These are phyloP conservation scores for Phytopythium mirpurense DNA, from an alignment of 352 stramenopile genomes.

Conservation along the genomic window DNA sequence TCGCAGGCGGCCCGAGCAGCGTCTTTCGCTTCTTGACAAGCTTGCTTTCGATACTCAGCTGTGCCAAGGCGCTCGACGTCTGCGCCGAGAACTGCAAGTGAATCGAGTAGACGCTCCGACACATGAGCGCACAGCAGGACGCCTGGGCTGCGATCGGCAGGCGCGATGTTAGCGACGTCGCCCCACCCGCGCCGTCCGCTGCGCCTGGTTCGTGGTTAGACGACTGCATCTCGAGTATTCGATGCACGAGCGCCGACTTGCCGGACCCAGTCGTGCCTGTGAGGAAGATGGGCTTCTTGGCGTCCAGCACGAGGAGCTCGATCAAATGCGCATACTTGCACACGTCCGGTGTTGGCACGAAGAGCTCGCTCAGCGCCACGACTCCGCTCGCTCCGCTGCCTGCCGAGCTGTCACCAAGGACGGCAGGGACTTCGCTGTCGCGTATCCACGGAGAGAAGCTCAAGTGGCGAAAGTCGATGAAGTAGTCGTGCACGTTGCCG, in stretches of 20 bases:
- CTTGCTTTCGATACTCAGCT: conserved; percentile 88
- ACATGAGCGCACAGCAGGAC: not conserved
- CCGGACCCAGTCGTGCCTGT: conserved; percentile 86
- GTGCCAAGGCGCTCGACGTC: conserved; percentile 70
- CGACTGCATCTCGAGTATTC: conserved; percentile 44
- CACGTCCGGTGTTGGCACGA: conserved; percentile 64
- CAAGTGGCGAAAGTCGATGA: conserved; percentile 53
- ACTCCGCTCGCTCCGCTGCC: conserved; percentile 18
- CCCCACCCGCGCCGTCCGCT: not conserved
- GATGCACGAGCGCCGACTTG: conserved; percentile 84
- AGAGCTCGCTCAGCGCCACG: conserved; percentile 33
- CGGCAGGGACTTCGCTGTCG: conserved; percentile 12
- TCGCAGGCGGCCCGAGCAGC: conserved; percentile 78
- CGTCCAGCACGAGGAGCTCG: conserved; percentile 45
- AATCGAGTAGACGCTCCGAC: conserved; percentile 32
- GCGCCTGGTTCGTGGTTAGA: not conserved
- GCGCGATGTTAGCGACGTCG: not conserved
- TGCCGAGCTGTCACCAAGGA: conserved; percentile 4
- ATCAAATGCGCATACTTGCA: conserved; percentile 60
- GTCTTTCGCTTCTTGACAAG: conserved; percentile 91
- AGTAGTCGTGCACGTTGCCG: conserved; percentile 64
- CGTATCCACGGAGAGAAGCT: conserved; percentile 54
- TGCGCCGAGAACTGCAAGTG: conserved; percentile 86
- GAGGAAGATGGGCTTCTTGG: conserved; percentile 74
- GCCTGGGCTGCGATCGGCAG: not conserved